Evolutionary conservation across 176 grass and related monocot species (phyloP), one percentile per base, ranked within the genome.

Genomic region (Puccinellia tenuiflora): DNA sequence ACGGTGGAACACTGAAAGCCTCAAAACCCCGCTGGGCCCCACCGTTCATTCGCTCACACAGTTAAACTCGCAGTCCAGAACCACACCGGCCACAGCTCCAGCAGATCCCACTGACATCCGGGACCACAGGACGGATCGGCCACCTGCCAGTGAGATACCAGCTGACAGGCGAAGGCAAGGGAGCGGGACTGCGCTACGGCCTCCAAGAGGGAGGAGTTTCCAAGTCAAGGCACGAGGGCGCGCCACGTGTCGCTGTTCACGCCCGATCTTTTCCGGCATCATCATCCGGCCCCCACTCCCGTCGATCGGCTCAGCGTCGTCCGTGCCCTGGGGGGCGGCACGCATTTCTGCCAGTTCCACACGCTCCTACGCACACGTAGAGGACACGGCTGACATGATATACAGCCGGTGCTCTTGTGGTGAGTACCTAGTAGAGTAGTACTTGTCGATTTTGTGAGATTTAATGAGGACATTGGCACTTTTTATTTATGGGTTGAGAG

Each of bases 1-100:
- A 33, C 10, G 48, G 85, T 90, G 91, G 91, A 94, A 89, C 34
- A 33, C 76, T 84, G 83, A 90, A 91, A 81, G 21, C 68, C 83
- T 14, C 56, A 15, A 60, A 54, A n/a, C n/a, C 39, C 68, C 26
- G 2, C 63, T 11, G 1, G 68, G 54, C 7, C 64, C 82, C 53
- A 12, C 73, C 67, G 67, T 24, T 1, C 40, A 73, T 24, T 1
- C 40, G 9, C 39, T 40, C 39, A 10, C 39, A 10, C 9, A 40
- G 39, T 40, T 40, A 40, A 40, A 40, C 39, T 45, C 42, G 13
- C 42, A 45, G 42, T 13, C 10, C 50, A 20, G 17, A 52, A 9
- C 47, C 1, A 13, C 21, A 16, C 46, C 7, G 5, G 35, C 5
- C 35, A 10, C 40, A 11, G 5, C 42, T 45, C 42, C 11, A 45